phyloP scores from a whole-genome alignment of 2,329 filamentous ascomycete species.

The Tolypocladium tropicale region DNA sequence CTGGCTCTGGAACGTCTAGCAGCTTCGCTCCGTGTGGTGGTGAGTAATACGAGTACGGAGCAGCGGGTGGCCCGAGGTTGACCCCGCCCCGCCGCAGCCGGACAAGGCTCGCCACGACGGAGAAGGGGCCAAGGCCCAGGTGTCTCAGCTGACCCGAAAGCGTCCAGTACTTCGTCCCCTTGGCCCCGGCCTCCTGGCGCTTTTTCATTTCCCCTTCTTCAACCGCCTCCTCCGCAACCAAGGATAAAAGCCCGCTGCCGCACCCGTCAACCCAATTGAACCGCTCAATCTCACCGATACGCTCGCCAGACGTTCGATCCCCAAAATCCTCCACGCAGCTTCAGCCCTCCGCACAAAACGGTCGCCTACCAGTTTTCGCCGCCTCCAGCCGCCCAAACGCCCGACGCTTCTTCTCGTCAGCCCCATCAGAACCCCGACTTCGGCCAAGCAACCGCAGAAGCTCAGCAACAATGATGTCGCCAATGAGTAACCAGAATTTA shows the following conservation, averaged over 20 bases:
- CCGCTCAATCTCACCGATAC: background rate
- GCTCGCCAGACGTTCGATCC: background rate
- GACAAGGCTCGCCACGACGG: background rate
- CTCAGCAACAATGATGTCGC: slow-evolving; percentile 46
- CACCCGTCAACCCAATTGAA: background rate
- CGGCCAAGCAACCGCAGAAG: slow-evolving; percentile 12
- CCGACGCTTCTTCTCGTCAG: background rate
- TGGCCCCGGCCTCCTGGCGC: background rate
- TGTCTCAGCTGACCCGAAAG: background rate
- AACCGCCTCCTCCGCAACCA: background rate
- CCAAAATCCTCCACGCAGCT: background rate
- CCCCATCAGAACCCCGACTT: slow-evolving; percentile 5
- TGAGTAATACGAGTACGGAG: background rate
- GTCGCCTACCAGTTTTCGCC: background rate
- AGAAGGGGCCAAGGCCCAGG: background rate
- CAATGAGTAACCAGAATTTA: slow-evolving; percentile 61
- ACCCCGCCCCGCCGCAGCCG: background rate
- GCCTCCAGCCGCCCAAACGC: background rate
- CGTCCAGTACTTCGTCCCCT: background rate
- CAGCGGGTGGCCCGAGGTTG: background rate
- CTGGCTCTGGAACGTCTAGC: too few relatives aligned
- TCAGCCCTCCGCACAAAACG: background rate
- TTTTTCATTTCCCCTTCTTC: background rate
- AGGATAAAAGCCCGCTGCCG: background rate
- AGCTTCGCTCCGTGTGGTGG: too few relatives aligned